Conservation (phyloP, 345 rosid genomes). For the Leavenworthia alabamica region DNA sequence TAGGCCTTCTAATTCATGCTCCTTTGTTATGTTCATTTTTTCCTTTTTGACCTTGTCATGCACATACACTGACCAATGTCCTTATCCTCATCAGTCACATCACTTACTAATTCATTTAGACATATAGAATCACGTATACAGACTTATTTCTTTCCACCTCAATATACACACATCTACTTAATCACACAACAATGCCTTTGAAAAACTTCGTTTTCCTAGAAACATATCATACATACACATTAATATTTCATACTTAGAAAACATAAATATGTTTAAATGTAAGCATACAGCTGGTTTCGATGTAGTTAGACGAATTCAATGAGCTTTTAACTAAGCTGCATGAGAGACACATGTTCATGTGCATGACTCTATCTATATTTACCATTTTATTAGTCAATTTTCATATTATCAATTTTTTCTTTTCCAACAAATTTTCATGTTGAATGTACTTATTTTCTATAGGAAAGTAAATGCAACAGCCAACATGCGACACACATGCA, state of each 20-base stretch:
- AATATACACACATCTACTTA: background rate
- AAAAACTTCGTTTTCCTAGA: background rate
- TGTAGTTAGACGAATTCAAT: slow-evolving; percentile 16
- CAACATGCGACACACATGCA: slow-evolving; percentile 28
- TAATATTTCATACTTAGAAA: background rate
- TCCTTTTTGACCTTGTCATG: too few species aligned
- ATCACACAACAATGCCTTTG: background rate
- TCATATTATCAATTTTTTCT: background rate
- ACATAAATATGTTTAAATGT: background rate
- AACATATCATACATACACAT: background rate
- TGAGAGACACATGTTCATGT: slow-evolving; percentile 25
- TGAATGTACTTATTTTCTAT: background rate
- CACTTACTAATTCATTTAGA: background rate
- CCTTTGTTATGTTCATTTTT: background rate
- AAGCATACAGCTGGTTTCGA: background rate
- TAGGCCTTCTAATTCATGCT: background rate
- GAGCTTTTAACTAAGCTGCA: slow-evolving; percentile 17
- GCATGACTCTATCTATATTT: slow-evolving; percentile 15
- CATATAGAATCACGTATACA: background rate
- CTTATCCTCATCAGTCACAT: background rate
- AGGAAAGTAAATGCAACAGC: slow-evolving; percentile 13
- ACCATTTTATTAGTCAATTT: background rate
- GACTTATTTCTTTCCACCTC: background rate
- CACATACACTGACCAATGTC: background rate
- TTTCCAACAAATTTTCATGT: slow-evolving; percentile 13